Percentiles rank a stretch among this genome's conserved stretches.
These are phyloP conservation scores for Mycena venus DNA, from an alignment of 768 basidiomycete genomes.

Conservation along the genomic window DNA sequence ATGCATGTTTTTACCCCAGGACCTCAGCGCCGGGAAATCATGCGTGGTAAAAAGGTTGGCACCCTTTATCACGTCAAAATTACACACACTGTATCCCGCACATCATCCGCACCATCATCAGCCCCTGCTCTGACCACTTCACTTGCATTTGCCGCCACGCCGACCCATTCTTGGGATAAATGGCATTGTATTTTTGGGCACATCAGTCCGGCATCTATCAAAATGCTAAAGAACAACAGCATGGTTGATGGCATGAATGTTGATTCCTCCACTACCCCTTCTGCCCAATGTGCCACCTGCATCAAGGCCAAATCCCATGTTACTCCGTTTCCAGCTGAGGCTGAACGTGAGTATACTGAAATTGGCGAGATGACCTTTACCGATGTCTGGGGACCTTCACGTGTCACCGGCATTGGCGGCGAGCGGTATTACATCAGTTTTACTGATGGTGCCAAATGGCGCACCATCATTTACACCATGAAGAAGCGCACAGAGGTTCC, in stretches of 20 bases:
- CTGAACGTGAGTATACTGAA: slow-evolving; percentile 29
- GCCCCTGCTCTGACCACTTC: neutral
- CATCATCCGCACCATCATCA: neutral
- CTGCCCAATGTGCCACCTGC: slow-evolving; percentile 38
- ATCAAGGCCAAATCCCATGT: slow-evolving; percentile 39
- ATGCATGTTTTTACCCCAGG: slow-evolving; percentile 28
- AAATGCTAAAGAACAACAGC: slow-evolving; percentile 27
- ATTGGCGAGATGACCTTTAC: slow-evolving; percentile 37
- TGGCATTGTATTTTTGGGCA: slow-evolving; percentile 39
- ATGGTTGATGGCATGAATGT: slow-evolving; percentile 39
- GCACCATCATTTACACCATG: slow-evolving; percentile 12
- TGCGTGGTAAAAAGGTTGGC: slow-evolving; percentile 7
- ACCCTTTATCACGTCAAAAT: slow-evolving; percentile 20
- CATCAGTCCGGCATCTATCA: slow-evolving; percentile 32
- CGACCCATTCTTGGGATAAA: neutral
- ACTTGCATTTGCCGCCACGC: neutral
- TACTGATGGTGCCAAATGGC: slow-evolving; percentile 25
- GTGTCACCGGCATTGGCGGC: slow-evolving; percentile 21
- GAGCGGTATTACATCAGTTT: slow-evolving; percentile 31
- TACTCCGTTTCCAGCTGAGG: slow-evolving; percentile 34
- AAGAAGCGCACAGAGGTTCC: slow-evolving; percentile 23
- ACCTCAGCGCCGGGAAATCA: neutral
- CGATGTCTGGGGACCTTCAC: slow-evolving; percentile 39
- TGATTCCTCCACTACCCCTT: slow-evolving; percentile 2
- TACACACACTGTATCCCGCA: neutral